phyloP scores from a whole-genome alignment of 352 stramenopile species.

The Globisporangium sylvaticum region DNA sequence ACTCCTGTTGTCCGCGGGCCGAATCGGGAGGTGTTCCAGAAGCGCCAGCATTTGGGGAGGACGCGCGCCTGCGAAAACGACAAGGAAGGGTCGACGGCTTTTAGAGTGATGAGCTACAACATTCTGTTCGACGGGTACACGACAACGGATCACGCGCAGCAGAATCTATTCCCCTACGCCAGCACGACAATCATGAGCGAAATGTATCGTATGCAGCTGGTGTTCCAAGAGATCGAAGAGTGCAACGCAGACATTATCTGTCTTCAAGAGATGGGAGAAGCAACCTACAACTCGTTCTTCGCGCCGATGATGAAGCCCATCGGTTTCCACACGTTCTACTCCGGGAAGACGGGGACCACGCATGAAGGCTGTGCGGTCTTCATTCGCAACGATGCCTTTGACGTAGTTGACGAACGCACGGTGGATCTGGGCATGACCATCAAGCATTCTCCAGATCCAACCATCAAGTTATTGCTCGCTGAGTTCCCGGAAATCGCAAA shows the following conservation, averaged over 20 bases:
- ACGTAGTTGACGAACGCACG: slow-evolving; percentile 40
- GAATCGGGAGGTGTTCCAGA: slow-evolving; percentile 47
- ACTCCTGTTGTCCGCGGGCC: slow-evolving; percentile 34
- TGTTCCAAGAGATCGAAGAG: slow-evolving; percentile 71
- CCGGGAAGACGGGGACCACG: slow-evolving; percentile 60
- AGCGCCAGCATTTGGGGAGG: slow-evolving; percentile 22
- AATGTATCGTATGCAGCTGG: slow-evolving; percentile 68
- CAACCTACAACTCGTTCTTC: slow-evolving; percentile 54
- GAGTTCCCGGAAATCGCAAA: slow-evolving; percentile 58
- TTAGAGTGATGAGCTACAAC: slow-evolving; percentile 84
- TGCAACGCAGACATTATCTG: slow-evolving; percentile 59
- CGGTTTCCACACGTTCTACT: slow-evolving; percentile 54
- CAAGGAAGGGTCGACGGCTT: slow-evolving; percentile 16
- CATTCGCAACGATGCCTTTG: slow-evolving; percentile 32
- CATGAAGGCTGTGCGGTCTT: slow-evolving; percentile 70
- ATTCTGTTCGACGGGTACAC: slow-evolving; percentile 75
- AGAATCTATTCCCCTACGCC: slow-evolving; percentile 63
- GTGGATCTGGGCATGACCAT: slow-evolving; percentile 39
- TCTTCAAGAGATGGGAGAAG: slow-evolving; percentile 69
- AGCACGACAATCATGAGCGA: slow-evolving; percentile 40
- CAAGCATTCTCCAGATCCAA: slow-evolving; percentile 30
- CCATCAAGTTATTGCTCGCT: slow-evolving; percentile 30
- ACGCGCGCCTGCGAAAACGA: slow-evolving; percentile 13
- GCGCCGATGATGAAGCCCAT: slow-evolving; percentile 44
- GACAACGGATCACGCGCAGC: slow-evolving; percentile 44